These are phyloP conservation scores for button mushroom (Agaricus bisporus) DNA, from an alignment of 768 basidiomycete genomes.

Conservation along the genomic window DNA sequence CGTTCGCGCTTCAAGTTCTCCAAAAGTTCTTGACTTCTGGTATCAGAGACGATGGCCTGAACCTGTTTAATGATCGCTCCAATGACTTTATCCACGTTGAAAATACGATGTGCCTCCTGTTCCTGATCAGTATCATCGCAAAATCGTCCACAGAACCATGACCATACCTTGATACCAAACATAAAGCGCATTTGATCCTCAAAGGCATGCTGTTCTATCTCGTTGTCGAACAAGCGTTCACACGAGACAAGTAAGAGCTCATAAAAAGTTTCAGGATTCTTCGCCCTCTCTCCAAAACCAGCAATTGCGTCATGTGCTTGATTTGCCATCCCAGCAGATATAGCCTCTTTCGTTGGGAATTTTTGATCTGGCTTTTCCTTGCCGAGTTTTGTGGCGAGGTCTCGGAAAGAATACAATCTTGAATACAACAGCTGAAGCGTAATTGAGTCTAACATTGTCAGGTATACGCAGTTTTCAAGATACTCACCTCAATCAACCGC, in stretches of 20 bases:
- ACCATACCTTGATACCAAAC: slow-evolving; percentile 71
- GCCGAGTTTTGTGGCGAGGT: slow-evolving; percentile 47
- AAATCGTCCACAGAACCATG: not conserved
- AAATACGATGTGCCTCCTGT: slow-evolving; percentile 80
- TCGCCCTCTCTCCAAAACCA: slow-evolving; percentile 25
- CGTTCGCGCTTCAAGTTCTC: slow-evolving; percentile 69
- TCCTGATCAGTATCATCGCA: not conserved
- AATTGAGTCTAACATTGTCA: slow-evolving; percentile 3
- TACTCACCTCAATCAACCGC: slow-evolving; percentile 76
- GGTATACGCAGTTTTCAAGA: not conserved
- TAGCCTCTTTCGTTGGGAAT: slow-evolving; percentile 17
- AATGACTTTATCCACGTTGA: slow-evolving; percentile 91
- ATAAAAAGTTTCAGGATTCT: slow-evolving; percentile 60
- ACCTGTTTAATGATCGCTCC: slow-evolving; percentile 85
- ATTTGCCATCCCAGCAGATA: slow-evolving; percentile 22
- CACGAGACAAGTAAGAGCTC: slow-evolving; percentile 79
- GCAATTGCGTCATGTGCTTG: slow-evolving; percentile 19
- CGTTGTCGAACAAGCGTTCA: slow-evolving; percentile 88
- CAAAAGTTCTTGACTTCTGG: slow-evolving; percentile 66
- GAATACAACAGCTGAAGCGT: slow-evolving; percentile 66
- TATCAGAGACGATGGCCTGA: slow-evolving; percentile 61
- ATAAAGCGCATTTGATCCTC: slow-evolving; percentile 88
- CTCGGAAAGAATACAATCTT: slow-evolving; percentile 75
- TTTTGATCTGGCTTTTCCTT: slow-evolving; percentile 16
- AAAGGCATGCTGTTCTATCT: slow-evolving; percentile 80